Percentiles rank a stretch among this genome's conserved stretches.
Evolutionary conservation across 805 yeast genomes (phyloP).

Genomic region (Danielia oregonensis): DNA sequence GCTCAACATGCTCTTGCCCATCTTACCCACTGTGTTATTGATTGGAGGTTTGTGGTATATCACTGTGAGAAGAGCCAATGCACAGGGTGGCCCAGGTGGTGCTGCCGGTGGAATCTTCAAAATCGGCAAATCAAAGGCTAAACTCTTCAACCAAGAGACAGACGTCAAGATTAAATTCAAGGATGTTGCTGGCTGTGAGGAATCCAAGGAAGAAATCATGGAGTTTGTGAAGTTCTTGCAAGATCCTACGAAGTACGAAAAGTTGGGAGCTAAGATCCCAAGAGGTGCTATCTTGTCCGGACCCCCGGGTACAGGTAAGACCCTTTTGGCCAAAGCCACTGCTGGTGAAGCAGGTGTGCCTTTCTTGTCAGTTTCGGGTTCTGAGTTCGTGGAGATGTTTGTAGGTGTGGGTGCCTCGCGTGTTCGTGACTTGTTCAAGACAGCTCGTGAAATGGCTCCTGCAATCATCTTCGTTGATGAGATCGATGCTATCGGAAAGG

Average conservation of each 20-base stretch:
- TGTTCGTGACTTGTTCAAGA: slow-evolving; percentile 90
- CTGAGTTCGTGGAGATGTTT: slow-evolving; percentile 98
- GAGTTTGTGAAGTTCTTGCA: slow-evolving; percentile 94
- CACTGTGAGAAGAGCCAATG: slow-evolving; percentile 49
- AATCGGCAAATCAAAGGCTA: slow-evolving; percentile 89
- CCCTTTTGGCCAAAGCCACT: slow-evolving; percentile 93
- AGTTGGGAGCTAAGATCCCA: slow-evolving; percentile 94
- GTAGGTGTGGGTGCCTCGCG: slow-evolving; percentile 99
- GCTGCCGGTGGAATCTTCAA: slow-evolving; percentile 79
- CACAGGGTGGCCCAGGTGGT: slow-evolving; percentile 49
- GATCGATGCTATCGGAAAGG: slow-evolving; percentile 98
- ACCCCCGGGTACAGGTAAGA: slow-evolving; percentile 99
- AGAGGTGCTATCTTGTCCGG: slow-evolving; percentile 97
- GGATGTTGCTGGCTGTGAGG: slow-evolving; percentile 97
- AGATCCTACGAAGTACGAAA: slow-evolving; percentile 85
- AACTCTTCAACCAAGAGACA: slow-evolving; percentile 85
- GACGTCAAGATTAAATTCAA: slow-evolving; percentile 84
- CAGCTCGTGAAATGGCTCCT: slow-evolving; percentile 93
- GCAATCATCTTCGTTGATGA: slow-evolving; percentile 96
- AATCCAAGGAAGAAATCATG: slow-evolving; percentile 96
- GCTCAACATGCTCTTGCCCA: slow-evolving; percentile 59
- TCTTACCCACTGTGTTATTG: slow-evolving; percentile 76
- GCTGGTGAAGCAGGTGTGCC: slow-evolving; percentile 99
- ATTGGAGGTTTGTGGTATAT: slow-evolving; percentile 77
- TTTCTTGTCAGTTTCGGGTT: slow-evolving; percentile 91